Conservation (phyloP, 2,329 filamentous ascomycete species). For the Amylocarpus encephaloides region DNA sequence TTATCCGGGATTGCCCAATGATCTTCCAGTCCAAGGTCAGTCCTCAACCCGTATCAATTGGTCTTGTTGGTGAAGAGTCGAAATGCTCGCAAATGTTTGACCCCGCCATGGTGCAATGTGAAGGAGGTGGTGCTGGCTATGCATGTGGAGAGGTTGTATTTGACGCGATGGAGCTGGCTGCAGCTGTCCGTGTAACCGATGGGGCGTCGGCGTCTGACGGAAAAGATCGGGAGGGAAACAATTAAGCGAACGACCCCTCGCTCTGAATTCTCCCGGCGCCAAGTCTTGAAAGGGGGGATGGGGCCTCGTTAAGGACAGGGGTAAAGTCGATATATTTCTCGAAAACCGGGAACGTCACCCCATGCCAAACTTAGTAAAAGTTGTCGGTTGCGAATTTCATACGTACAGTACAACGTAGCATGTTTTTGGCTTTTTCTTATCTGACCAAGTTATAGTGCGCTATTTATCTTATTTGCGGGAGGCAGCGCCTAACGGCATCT, state of each 20-base stretch:
- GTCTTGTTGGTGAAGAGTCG: slow-evolving; percentile 2
- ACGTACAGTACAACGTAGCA: too few species aligned
- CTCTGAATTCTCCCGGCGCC: slow-evolving; percentile 17
- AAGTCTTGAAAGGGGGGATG: background rate
- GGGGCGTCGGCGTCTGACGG: slow-evolving; percentile 7
- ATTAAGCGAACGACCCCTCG: slow-evolving; percentile 15
- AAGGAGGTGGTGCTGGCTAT: background rate
- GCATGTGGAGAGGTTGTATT: background rate
- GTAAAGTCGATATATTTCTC: background rate
- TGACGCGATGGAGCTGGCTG: background rate
- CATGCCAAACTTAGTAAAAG: too few species aligned
- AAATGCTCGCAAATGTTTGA: slow-evolving; percentile 2
- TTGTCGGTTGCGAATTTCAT: too few species aligned
- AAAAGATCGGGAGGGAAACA: slow-evolving; percentile 7
- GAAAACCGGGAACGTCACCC: background rate
- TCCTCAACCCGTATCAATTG: background rate
- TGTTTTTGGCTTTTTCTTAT: background rate
- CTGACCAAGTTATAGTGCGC: background rate
- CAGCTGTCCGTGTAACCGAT: too few species aligned
- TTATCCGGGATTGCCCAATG: background rate
- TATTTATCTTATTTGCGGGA: slow-evolving; percentile 4
- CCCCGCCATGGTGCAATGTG: slow-evolving; percentile 1
- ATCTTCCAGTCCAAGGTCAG: background rate
- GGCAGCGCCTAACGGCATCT: background rate
- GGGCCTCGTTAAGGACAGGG: background rate